phyloP scores from a whole-genome alignment of 106 monocot species.

The Dendrobium catenatum region DNA sequence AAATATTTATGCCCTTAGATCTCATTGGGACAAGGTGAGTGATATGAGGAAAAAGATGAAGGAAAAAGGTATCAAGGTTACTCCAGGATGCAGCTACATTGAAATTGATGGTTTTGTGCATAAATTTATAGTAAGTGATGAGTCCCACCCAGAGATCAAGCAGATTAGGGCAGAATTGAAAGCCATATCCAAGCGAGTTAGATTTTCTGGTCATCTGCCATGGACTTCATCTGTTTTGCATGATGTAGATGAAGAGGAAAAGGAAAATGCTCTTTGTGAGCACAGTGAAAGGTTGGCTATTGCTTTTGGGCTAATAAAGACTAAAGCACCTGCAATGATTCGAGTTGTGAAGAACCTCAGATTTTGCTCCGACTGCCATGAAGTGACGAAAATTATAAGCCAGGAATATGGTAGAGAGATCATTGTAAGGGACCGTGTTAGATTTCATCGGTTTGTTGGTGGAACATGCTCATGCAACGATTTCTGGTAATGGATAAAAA shows the following conservation, averaged over 20 bases:
- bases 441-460: constrained; percentile 64
- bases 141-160: constrained; percentile 67
- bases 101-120: constrained; percentile 79
- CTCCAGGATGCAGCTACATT: constrained; percentile 73
- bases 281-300: constrained; percentile 96
- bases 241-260: constrained; percentile 91
- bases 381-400: constrained; percentile 83
- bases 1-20: constrained; percentile 68
- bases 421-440: constrained; percentile 71
- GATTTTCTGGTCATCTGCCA: constrained; percentile 58
- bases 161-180: constrained; percentile 52
- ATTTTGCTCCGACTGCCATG: constrained; percentile 78
- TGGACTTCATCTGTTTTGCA: constrained; percentile 56
- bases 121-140: constrained; percentile 63
- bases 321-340: constrained; percentile 41
- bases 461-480: constrained; percentile 82
- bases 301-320: constrained; percentile 79
- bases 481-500: constrained; percentile 38
- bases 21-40: constrained; percentile 85
- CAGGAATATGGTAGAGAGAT: constrained; percentile 65
- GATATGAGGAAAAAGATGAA: constrained; percentile 84
- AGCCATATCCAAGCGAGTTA: constrained; percentile 47
- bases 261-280: constrained; percentile 71
- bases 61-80: constrained; percentile 39
- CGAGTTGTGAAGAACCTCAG: constrained; percentile 84